These are phyloP conservation scores for Phyllostachys edulis DNA, from an alignment of 176 grass and related monocot genomes.

Conservation along the genomic window DNA sequence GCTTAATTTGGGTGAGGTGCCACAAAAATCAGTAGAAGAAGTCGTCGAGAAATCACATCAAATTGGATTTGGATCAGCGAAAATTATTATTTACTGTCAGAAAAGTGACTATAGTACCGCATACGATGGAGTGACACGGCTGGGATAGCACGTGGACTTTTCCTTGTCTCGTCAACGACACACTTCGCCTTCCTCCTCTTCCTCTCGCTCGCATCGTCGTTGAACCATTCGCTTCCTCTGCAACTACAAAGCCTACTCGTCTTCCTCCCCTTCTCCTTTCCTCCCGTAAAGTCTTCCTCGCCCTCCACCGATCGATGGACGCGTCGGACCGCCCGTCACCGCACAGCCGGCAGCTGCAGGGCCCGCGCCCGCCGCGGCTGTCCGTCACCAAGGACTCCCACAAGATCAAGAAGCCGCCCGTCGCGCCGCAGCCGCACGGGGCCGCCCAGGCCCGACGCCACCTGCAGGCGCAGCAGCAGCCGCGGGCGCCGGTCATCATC, in stretches of 20 bases:
- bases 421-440: slow-evolving; percentile 40
- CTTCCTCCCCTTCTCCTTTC: not conserved
- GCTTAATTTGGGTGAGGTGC: no score
- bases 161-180: not conserved
- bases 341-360: slow-evolving; percentile 69
- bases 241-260: not conserved
- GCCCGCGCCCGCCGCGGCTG: slow-evolving; percentile 68
- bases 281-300: not conserved
- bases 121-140: not conserved
- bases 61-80: not conserved
- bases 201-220: not conserved
- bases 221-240: not conserved
- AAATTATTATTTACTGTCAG: not conserved
- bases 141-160: not conserved
- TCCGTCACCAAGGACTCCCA: slow-evolving; percentile 69
- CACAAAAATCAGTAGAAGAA: not conserved
- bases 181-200: not conserved
- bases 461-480: not conserved
- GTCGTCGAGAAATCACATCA: not conserved
- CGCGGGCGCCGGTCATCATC: slow-evolving; percentile 65
- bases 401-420: slow-evolving; percentile 88
- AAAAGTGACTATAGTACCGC: not conserved
- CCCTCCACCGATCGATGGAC: slow-evolving; percentile 41
- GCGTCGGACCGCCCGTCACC: slow-evolving; percentile 55
- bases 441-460: not conserved